phyloP scores from a whole-genome alignment of 2,329 filamentous ascomycete genomes.

The Aureobasidium sp. region DNA sequence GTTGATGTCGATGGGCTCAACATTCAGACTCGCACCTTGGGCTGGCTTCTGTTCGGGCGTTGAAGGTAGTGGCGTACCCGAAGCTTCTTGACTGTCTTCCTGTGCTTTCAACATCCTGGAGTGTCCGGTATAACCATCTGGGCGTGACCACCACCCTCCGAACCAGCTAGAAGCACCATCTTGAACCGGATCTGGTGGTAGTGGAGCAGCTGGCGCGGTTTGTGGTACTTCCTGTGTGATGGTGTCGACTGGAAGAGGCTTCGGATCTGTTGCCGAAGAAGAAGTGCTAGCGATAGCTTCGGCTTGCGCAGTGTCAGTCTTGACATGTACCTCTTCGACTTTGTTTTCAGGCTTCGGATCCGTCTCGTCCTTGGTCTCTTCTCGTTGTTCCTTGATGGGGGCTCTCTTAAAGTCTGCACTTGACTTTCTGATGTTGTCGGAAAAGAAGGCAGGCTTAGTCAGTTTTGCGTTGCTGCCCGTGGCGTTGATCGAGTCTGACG shows the following conservation, averaged over 20 bases:
- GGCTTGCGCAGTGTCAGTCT: slow-evolving; percentile 29
- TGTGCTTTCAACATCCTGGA: slow-evolving; percentile 40
- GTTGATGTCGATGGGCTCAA: slow-evolving; percentile 14
- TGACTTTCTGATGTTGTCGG: slow-evolving; percentile 22
- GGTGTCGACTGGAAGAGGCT: not conserved
- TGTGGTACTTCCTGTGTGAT: not conserved
- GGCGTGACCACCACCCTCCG: slow-evolving; percentile 59
- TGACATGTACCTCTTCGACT: slow-evolving; percentile 10
- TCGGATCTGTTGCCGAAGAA: not conserved
- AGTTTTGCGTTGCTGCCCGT: slow-evolving; percentile 34
- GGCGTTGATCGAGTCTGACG: slow-evolving; percentile 52
- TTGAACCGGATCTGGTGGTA: slow-evolving; percentile 46
- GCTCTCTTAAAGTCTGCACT: slow-evolving; percentile 6
- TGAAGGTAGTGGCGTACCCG: slow-evolving; percentile 45
- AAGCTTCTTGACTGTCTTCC: slow-evolving; percentile 38
- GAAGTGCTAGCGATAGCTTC: slow-evolving; percentile 19
- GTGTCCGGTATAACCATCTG: slow-evolving; percentile 47
- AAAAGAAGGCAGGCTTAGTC: slow-evolving; percentile 27
- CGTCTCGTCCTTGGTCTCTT: slow-evolving; percentile 23
- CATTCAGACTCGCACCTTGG: not conserved
- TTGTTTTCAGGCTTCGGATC: not conserved
- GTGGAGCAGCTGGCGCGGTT: slow-evolving; percentile 31
- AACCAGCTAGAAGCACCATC: slow-evolving; percentile 28
- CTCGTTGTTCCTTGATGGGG: not conserved
- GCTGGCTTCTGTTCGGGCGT: slow-evolving; percentile 28